These are phyloP conservation scores for Cryptococcus sp. DNA, from an alignment of 1,284 basidiomycete species.

Conservation along the genomic window DNA sequence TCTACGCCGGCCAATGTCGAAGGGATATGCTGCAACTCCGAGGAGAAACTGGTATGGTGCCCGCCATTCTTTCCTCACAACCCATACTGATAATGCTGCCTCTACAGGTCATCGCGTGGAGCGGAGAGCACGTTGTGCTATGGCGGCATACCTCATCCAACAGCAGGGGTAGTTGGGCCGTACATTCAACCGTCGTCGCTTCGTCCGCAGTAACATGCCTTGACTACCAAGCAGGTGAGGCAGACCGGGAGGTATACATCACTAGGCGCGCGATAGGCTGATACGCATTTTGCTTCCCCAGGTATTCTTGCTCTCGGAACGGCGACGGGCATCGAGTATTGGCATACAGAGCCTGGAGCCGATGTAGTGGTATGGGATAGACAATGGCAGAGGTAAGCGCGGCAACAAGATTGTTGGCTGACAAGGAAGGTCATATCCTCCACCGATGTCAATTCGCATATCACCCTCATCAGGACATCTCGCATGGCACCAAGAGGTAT, in stretches of 20 bases:
- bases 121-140: conserved; percentile 39
- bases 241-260: too few relatives aligned
- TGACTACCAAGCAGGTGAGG: conserved; percentile 38
- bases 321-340: conserved; percentile 39
- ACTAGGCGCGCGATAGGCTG: too few relatives aligned
- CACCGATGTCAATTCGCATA: conserved; percentile 19
- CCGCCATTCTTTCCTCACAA: background rate
- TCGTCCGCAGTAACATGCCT: conserved; percentile 30
- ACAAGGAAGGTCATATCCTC: conserved; percentile 16
- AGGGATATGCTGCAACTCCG: conserved; percentile 32
- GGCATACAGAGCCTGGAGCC: conserved; percentile 34
- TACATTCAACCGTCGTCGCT: conserved; percentile 42
- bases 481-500: conserved; percentile 36
- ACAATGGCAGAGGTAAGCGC: conserved; percentile 36
- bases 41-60: conserved; percentile 24
- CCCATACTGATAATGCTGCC: conserved; percentile 6
- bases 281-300: conserved; percentile 2
- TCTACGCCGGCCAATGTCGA: conserved; percentile 28
- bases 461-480: conserved; percentile 33
- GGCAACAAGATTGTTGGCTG: background rate
- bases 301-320: conserved; percentile 41
- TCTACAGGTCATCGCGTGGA: conserved; percentile 47
- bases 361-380: conserved; percentile 49
- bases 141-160: conserved; percentile 32
- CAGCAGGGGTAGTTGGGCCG: conserved; percentile 27